These are phyloP conservation scores for Solanum phureja DNA, from an alignment of 257 asterid genomes.

Conservation along the genomic window DNA sequence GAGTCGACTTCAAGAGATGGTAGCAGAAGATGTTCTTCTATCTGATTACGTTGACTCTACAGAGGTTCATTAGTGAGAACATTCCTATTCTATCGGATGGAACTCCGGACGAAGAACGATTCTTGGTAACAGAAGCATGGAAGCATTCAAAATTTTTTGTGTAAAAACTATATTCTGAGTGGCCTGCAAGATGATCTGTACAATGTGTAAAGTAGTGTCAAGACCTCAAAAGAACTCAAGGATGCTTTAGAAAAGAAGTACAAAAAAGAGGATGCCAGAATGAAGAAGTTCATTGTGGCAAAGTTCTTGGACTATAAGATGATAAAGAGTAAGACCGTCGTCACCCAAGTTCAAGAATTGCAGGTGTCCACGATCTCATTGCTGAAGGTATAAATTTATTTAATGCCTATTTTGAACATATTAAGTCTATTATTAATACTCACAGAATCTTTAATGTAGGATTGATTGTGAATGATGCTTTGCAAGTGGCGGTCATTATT, in stretches of 20 bases:
- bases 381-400: too few relatives aligned
- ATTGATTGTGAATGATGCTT: background rate
- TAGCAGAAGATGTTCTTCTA: too few relatives aligned
- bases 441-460: too few relatives aligned
- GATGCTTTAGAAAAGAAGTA: background rate
- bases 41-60: background rate
- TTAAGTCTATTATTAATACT: too few relatives aligned
- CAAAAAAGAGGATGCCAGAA: background rate
- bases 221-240: background rate
- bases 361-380: background rate
- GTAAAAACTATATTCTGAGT: too few relatives aligned
- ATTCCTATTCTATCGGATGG: background rate
- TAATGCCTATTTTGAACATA: background rate
- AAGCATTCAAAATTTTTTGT: too few relatives aligned
- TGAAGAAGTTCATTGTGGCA: background rate
- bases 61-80: background rate
- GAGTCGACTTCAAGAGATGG: background rate
- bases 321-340: background rate
- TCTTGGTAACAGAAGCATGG: too few relatives aligned
- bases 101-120: too few relatives aligned
- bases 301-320: background rate
- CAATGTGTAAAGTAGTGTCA: background rate
- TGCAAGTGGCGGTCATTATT: background rate
- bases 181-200: background rate
- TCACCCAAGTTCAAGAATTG: background rate